Evolutionary conservation across 1,139 yeast species (phyloP), one percentile per base, ranked within the genome.

Genomic region (Fermentozyma sake): DNA sequence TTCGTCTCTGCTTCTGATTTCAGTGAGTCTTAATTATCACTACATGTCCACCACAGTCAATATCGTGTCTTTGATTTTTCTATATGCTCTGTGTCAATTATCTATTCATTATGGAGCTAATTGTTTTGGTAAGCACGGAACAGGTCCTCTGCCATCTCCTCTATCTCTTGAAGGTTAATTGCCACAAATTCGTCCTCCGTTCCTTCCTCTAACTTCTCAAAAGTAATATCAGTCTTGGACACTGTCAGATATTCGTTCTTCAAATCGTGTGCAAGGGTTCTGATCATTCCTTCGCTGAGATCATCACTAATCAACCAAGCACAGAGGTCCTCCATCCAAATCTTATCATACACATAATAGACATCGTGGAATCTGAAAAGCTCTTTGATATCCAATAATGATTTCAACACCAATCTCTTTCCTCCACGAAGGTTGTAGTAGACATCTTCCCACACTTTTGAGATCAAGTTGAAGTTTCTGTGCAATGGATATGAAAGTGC

Each of bases 331-430:
- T 84, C 91, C 8, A 89, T 46, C 67, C 87, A 70, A 2, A 89
- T 71, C 45, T 77, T 78, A 44, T 84, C 84, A 52, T 91, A 91
- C 7, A 86, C 89, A 46, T 83, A 83, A 50, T 87, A 87, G n/a
- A 82, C 72, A 41, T 89, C 96, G 46, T 84, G 91, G 42, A 61
- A 79, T 33, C 96, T 69, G 52, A 87, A 87, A n/a, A 82, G 55
- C 44, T 82, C 89, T 40, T 83, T 72, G 9, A 77, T 54, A 13
- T 68, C 73, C 19, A 87, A 55, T 19, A 89, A 50, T 1, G 72
- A 60, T 38, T 72, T 71, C 23, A 87, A 57, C 0, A 89, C 66
- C 8, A 71, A 62, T 29, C 85, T 61, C 45, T 78, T 80, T 2
- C 96, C 96, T 12, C 75, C 75, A 29, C 81, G 55, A 23, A 91